Conservation (phyloP, 2,329 filamentous ascomycete genomes). For the Sporothrix pallida region DNA sequence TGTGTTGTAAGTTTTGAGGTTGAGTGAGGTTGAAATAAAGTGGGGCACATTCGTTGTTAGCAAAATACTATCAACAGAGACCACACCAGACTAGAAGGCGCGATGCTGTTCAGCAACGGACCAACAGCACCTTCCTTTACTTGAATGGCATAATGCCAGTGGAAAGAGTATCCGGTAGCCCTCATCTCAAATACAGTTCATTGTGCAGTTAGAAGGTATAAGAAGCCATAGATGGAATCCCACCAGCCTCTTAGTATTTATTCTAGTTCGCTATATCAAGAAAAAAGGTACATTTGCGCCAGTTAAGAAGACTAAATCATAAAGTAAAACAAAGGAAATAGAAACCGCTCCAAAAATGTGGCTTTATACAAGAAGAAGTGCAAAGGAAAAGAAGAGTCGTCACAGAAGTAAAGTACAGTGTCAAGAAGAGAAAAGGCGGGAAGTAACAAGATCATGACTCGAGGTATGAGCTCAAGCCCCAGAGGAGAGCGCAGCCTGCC, state of each 20-base stretch:
- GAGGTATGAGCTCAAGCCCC: slow-evolving; percentile 63
- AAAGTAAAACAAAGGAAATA: neutral
- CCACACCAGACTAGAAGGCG: neutral
- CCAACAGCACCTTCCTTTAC: neutral
- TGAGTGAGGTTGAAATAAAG: neutral
- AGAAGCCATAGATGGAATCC: too few relatives aligned
- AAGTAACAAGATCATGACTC: slow-evolving; percentile 41
- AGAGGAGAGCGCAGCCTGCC: slow-evolving; percentile 65
- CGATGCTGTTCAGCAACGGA: neutral
- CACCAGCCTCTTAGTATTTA: neutral
- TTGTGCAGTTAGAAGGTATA: too few relatives aligned
- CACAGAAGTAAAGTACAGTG: neutral
- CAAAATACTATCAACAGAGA: neutral
- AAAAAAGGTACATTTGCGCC: neutral
- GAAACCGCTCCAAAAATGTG: slow-evolving; percentile 19
- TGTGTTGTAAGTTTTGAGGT: slow-evolving; percentile 10
- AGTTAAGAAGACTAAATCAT: neutral
- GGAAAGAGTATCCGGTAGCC: too few relatives aligned
- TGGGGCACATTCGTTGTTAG: slow-evolving; percentile 23
- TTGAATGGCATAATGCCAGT: neutral
- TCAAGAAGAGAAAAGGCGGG: neutral
- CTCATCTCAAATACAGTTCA: too few relatives aligned
- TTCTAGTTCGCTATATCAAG: neutral
- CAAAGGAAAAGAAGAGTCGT: neutral
- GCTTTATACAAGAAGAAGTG: neutral